These are phyloP conservation scores for Alnus rubra DNA, from an alignment of 306 rosid genomes.

Conservation along the genomic window DNA sequence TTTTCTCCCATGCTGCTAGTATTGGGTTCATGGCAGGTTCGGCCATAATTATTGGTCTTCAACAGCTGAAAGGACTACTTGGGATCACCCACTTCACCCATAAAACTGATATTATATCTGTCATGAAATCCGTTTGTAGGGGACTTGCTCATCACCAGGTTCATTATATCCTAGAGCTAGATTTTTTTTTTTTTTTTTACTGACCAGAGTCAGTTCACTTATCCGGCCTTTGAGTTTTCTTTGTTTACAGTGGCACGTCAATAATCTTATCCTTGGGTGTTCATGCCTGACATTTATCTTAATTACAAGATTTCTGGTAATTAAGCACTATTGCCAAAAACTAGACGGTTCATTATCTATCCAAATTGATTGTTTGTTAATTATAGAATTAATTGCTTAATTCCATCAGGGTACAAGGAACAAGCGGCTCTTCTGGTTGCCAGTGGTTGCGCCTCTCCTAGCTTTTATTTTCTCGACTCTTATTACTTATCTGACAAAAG, in stretches of 20 bases:
- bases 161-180: too few species aligned
- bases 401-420: too few species aligned
- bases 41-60: constrained; percentile 76
- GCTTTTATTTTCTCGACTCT: constrained; percentile 67
- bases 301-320: constrained; percentile 58
- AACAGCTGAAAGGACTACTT: constrained; percentile 70
- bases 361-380: too few species aligned
- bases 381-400: too few species aligned
- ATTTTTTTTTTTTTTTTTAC: too few species aligned
- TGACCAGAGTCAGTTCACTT: too few species aligned
- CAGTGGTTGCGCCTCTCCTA: constrained; percentile 71
- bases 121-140: constrained; percentile 47
- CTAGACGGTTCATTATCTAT: background rate
- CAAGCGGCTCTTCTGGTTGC: constrained; percentile 76
- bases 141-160: constrained; percentile 47
- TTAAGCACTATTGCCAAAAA: constrained; percentile 30
- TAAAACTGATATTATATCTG: constrained; percentile 68
- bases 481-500: constrained; percentile 53
- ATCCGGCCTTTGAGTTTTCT: background rate
- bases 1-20: constrained; percentile 70
- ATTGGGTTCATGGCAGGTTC: constrained; percentile 78
- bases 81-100: constrained; percentile 63
- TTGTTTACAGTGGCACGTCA: constrained; percentile 67
- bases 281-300: constrained; percentile 69
- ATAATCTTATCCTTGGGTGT: constrained; percentile 59